These are phyloP conservation scores for Penicillium fuscoglaucum DNA, from an alignment of 2,329 filamentous ascomycete genomes.

Conservation along the genomic window DNA sequence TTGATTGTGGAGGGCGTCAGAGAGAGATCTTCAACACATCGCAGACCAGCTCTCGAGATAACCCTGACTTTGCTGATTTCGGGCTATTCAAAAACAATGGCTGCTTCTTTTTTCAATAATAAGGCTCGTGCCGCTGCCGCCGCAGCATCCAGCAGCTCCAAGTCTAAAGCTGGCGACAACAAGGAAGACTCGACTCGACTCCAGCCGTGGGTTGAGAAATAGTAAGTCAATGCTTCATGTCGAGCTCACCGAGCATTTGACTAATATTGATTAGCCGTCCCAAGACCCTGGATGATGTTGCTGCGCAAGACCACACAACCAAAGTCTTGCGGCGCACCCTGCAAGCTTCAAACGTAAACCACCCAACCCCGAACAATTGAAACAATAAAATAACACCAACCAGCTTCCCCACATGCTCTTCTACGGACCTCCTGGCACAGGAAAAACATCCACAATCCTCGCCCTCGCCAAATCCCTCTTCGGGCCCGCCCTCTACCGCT, in stretches of 20 bases:
- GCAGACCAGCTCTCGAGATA: constrained; percentile 2
- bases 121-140: constrained; percentile 76
- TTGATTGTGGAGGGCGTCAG: constrained; percentile 19
- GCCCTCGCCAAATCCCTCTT: constrained; percentile 97
- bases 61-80: not conserved
- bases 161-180: constrained; percentile 64
- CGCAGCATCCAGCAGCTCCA: constrained; percentile 68
- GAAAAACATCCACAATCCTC: constrained; percentile 96
- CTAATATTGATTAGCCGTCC: constrained; percentile 65
- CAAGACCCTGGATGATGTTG: constrained; percentile 89
- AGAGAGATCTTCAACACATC: constrained; percentile 12
- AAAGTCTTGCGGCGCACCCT: constrained; percentile 88
- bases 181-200: constrained; percentile 64
- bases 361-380: not conserved
- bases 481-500: constrained; percentile 87
- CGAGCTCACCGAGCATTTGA: not conserved
- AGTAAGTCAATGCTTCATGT: constrained; percentile 56
- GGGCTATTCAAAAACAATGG: constrained; percentile 31
- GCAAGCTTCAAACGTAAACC: constrained; percentile 81
- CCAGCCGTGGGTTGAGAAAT: constrained; percentile 99
- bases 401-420: constrained; percentile 98
- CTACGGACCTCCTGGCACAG: constrained; percentile 95
- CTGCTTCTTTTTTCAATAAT: constrained; percentile 94
- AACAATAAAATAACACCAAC: constrained; percentile 3
- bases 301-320: constrained; percentile 95